Percentiles rank a stretch among this genome's conserved stretches.
Conservation (phyloP, 495 filamentous ascomycete genomes). For the Talaromyces proteolyticus region DNA sequence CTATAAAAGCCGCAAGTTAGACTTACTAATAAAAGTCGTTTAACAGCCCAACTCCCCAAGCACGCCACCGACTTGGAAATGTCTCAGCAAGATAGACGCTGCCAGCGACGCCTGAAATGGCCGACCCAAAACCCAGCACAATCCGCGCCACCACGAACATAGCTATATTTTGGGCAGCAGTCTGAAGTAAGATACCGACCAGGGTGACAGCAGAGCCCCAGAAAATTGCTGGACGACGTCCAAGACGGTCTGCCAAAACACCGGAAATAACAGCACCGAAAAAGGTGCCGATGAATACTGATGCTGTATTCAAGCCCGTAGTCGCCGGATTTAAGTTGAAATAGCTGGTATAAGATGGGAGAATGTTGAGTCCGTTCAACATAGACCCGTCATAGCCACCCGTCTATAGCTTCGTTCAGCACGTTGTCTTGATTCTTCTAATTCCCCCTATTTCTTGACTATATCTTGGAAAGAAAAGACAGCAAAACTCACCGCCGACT, state of each 20-base stretch:
- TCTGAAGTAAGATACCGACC: conserved; percentile 40
- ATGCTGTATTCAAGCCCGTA: conserved; percentile 39
- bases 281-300: conserved; percentile 37
- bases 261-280: conserved; percentile 32
- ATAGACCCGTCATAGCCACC: conserved; percentile 46
- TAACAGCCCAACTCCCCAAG: conserved; percentile 39
- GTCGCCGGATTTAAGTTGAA: conserved; percentile 39
- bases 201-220: conserved; percentile 35
- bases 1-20: neutral
- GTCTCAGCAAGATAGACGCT: conserved; percentile 36
- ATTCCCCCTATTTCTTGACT: neutral
- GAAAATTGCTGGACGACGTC: conserved; percentile 39
- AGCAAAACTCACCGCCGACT: conserved; percentile 19
- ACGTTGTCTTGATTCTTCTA: neutral
- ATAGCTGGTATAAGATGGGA: conserved; percentile 42
- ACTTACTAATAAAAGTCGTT: conserved; percentile 44
- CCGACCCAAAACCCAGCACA: conserved; percentile 35
- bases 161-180: conserved; percentile 40
- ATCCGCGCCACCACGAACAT: conserved; percentile 41
- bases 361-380: conserved; percentile 47
- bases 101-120: conserved; percentile 29
- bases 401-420: conserved; percentile 14
- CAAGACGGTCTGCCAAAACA: conserved; percentile 29
- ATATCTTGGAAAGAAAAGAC: neutral
- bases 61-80: conserved; percentile 34